These are phyloP conservation scores for Candida gigantensis DNA, from an alignment of 1,139 yeast species.

Conservation along the genomic window DNA sequence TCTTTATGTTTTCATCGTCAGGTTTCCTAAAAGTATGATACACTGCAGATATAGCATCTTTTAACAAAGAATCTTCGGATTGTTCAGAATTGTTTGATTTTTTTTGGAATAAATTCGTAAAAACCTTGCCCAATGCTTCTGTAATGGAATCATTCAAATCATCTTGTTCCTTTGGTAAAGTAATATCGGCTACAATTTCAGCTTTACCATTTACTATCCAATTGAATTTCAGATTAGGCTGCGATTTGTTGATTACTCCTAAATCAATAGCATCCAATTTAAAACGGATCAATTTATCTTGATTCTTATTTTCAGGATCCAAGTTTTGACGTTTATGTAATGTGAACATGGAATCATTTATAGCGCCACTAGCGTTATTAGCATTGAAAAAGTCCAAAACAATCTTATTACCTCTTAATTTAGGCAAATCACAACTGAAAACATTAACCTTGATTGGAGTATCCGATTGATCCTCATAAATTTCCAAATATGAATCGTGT, in stretches of 20 bases:
- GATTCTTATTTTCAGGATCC: slow-evolving; percentile 26
- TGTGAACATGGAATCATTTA: slow-evolving; percentile 73
- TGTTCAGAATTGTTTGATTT: slow-evolving; percentile 10
- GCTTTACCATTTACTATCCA: slow-evolving; percentile 71
- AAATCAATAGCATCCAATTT: slow-evolving; percentile 67
- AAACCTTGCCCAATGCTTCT: slow-evolving; percentile 27
- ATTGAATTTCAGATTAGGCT: slow-evolving; percentile 52
- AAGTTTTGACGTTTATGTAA: slow-evolving; percentile 56
- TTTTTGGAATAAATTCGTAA: slow-evolving; percentile 26
- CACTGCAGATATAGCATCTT: slow-evolving; percentile 45
- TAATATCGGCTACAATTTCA: slow-evolving; percentile 68
- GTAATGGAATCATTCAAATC: slow-evolving; percentile 24
- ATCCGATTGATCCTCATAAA: slow-evolving; percentile 29
- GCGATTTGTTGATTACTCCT: slow-evolving; percentile 37
- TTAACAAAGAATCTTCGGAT: slow-evolving; percentile 32
- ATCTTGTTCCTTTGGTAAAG: slow-evolving; percentile 53
- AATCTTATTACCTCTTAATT: slow-evolving; percentile 57
- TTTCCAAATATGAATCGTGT: slow-evolving; percentile 54
- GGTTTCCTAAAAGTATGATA: slow-evolving; percentile 41
- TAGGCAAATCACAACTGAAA: slow-evolving; percentile 66
- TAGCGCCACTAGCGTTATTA: slow-evolving; percentile 67
- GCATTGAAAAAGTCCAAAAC: slow-evolving; percentile 70
- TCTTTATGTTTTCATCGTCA: slow-evolving; percentile 7
- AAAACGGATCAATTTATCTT: slow-evolving; percentile 54
- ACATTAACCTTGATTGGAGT: slow-evolving; percentile 54